Base-by-base conservation (phyloP, 768 basidiomycete genomes). In the Inosperma sp. region DNA sequence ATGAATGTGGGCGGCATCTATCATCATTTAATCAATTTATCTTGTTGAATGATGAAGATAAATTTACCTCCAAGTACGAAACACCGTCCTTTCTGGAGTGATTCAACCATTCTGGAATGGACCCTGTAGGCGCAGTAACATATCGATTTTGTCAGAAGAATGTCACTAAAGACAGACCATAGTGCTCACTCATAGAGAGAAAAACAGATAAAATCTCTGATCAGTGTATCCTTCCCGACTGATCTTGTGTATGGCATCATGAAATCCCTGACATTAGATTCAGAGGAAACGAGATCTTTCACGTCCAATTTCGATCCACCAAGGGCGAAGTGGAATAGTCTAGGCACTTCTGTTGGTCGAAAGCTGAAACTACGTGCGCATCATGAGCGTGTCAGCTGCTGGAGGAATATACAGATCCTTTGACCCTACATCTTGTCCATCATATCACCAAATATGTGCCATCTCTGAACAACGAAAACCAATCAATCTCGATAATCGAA, bases 391-490 rank as follows among this genome's bases (percentile, higher is more conserved):
- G 37, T 25, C 34, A 41, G 39, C n/a, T 13, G 6, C 16, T 33
- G 7, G 23, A 9, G 5, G 19, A 23, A 9, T 12, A n/a, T 7
- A 16, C 12, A 41, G 7, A 23, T 30, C 31, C 14, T 17, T 40
- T 13, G 22, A 55, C 39, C n/a, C n/a, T 56, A 72, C 73, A 72
- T 54, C 4, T 58, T 53, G 8, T 43, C 59, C 6, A 53, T 48
- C 16, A 66, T 50, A 23, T 72, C 68, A 3, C 76, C 74, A 74
- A 75, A 77, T 56, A 70, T 69, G 48, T 76, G 75, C 72, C 72
- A 76, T 37, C 64, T 56, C 76, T 23, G 53, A 25, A 33, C 3
- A 43, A 35, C 9, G 27, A 22, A 31, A 16, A 39, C 40, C 19
- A 39, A 33, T 13, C 7, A 26, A 16, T 8, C 14, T 22, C n/a